Base-by-base conservation (phyloP, 306 rosid species). In the Parietaria judaica region DNA sequence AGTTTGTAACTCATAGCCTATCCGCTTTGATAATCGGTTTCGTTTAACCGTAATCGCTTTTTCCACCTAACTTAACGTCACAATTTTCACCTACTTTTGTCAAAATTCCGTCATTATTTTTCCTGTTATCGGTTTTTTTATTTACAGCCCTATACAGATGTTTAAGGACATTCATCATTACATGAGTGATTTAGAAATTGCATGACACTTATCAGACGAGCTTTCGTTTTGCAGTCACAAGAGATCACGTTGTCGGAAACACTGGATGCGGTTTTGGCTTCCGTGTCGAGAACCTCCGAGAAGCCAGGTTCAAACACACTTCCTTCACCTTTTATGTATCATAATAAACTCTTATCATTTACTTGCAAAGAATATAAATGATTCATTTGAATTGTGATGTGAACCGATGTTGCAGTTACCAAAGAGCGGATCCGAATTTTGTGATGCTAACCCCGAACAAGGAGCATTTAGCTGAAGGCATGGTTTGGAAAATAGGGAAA, bases 351-450 rank as follows among this genome's bases (percentile, higher is more conserved):
- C 47, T 11, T 10, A 10, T 51, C 12, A 44, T 46, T 15, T 8
- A 1, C 34, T 15, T 8, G 3, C n/a, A 34, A 56, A 53, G 36
- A 16, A 16, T 6, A 6, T 7, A 17, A 52, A 16, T 5, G 2
- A 17, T 43, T 36, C 51, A 23, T 43, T 23, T 43, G 41, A 14
- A 39, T 50, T 31, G n/a, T 35, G 38, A 12, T 43, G 69, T 54
- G 14, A 41, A 37, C 67, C 61, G 14, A 49, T 69, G 31, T 60
- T 68, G 75, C 88, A 92, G 96, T 63, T 92, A 92, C 72, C 83
- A 86, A 84, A 86, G 96, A 79, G 99, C 99, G 4, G 96, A 92
- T 82, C 96, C 99, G 16, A 88, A 88, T 80, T 88, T 60, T 54
- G 94, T 86, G 49, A 89, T 92, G 95, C 87, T 92, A 72, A 88